These are phyloP conservation scores for Gnomoniopsis smithogilvyi DNA, from an alignment of 2,329 filamentous ascomycete species.

Conservation along the genomic window DNA sequence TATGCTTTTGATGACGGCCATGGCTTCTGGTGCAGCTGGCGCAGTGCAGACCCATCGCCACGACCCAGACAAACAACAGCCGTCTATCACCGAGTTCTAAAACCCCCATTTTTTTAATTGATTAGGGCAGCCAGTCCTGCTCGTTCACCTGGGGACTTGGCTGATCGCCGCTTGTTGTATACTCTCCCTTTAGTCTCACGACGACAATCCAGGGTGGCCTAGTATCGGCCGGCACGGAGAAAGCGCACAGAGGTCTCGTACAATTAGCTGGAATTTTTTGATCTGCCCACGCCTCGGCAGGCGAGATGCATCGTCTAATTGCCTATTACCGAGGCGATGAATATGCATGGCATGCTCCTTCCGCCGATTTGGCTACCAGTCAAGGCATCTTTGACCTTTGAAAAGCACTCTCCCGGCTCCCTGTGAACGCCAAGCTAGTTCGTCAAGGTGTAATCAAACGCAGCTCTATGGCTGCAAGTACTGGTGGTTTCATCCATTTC, in stretches of 20 bases:
- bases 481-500: background rate
- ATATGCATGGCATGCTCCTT: background rate
- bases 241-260: background rate
- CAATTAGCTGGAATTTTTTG: background rate
- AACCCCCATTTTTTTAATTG: too few species aligned
- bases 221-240: background rate
- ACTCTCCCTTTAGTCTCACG: too few species aligned
- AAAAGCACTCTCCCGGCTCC: background rate
- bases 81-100: too few species aligned
- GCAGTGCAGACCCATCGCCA: too few species aligned
- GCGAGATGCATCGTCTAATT: background rate
- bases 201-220: too few species aligned
- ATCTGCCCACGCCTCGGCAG: background rate
- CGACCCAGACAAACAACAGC: too few species aligned
- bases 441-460: background rate
- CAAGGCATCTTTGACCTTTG: background rate
- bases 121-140: too few species aligned
- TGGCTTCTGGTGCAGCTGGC: too few species aligned
- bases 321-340: background rate
- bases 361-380: background rate
- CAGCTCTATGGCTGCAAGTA: background rate
- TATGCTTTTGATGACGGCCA: too few species aligned
- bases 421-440: conserved; percentile 8
- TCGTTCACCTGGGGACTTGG: too few species aligned
- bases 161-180: too few species aligned